These are phyloP conservation scores for Fraxinus xanthoxyloides DNA, from an alignment of 305 asterid species.

Conservation along the genomic window DNA sequence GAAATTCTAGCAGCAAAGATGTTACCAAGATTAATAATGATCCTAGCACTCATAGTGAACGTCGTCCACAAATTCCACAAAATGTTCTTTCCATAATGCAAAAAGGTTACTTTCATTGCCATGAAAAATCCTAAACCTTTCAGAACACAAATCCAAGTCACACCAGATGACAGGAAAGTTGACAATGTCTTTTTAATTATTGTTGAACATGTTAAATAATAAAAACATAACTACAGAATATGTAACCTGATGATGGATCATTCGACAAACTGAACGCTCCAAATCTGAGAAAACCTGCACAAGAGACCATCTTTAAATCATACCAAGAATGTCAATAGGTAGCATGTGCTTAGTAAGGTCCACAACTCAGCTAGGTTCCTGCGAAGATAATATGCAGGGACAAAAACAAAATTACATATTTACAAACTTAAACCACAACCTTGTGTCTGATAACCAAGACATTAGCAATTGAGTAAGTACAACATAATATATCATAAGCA, in stretches of 20 bases:
- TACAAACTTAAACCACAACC: not conserved
- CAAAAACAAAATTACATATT: not conserved
- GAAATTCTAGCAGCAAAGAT: conserved; percentile 15
- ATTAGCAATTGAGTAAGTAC: not conserved
- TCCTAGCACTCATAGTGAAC: conserved; percentile 11
- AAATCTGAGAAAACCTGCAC: conserved; percentile 95
- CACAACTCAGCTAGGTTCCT: conserved; percentile 6
- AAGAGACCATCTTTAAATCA: conserved; percentile 18
- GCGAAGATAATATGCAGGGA: conserved; percentile 2
- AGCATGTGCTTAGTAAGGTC: conserved; percentile 9
- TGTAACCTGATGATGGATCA: conserved; percentile 94
- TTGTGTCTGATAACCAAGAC: conserved; percentile 8
- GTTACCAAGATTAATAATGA: conserved; percentile 10
- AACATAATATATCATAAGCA: not conserved
- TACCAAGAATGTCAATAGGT: conserved; percentile 7
- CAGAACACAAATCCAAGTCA: conserved; percentile 17
- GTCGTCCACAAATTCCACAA: not conserved
- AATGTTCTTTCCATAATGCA: conserved; percentile 9
- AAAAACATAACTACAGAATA: conserved; percentile 21
- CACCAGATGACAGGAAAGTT: not conserved
- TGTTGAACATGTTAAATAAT: not conserved
- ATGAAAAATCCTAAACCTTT: not conserved
- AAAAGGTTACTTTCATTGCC: conserved; percentile 3
- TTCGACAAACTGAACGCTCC: conserved; percentile 98
- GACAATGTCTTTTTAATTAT: conserved; percentile 2